Conservation (phyloP, 106 monocot species). For the Iris macrosiphon region DNA sequence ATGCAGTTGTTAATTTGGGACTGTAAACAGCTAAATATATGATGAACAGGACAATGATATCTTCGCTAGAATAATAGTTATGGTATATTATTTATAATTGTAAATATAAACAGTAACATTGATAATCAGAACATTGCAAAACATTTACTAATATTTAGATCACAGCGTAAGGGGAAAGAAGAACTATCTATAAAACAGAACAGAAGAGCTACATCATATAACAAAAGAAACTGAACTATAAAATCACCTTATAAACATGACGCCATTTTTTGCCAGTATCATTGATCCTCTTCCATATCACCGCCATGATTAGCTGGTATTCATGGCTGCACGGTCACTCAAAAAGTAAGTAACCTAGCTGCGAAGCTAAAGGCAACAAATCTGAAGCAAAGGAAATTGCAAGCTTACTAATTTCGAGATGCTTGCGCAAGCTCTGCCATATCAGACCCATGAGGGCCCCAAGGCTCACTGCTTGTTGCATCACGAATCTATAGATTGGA, state of each 20-base stretch:
- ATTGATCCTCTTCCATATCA: constrained; percentile 92
- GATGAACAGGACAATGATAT: neutral
- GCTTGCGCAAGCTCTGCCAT: constrained; percentile 84
- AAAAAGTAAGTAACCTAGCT: neutral
- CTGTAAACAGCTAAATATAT: neutral
- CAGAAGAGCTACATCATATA: neutral
- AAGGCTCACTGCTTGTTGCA: constrained; percentile 96
- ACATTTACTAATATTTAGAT: too few species aligned
- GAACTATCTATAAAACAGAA: too few species aligned
- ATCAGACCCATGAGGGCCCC: constrained; percentile 92
- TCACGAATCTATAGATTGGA: constrained; percentile 64
- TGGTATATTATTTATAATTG: too few species aligned
- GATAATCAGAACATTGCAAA: too few species aligned
- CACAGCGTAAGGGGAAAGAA: too few species aligned
- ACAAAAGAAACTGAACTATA: neutral
- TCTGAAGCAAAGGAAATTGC: neutral
- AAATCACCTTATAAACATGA: constrained; percentile 87
- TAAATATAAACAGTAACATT: too few species aligned
- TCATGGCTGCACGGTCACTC: constrained; percentile 88
- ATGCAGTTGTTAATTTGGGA: neutral
- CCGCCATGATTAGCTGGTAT: constrained; percentile 77
- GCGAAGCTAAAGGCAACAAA: neutral
- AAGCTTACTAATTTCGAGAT: constrained; percentile 65
- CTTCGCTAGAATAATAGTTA: too few species aligned
- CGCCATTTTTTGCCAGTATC: constrained; percentile 98